Percentiles rank a stretch among this genome's conserved stretches.
phyloP scores from a whole-genome alignment of 169 alveolate species.

The Cryptosporidium ubiquitum region DNA sequence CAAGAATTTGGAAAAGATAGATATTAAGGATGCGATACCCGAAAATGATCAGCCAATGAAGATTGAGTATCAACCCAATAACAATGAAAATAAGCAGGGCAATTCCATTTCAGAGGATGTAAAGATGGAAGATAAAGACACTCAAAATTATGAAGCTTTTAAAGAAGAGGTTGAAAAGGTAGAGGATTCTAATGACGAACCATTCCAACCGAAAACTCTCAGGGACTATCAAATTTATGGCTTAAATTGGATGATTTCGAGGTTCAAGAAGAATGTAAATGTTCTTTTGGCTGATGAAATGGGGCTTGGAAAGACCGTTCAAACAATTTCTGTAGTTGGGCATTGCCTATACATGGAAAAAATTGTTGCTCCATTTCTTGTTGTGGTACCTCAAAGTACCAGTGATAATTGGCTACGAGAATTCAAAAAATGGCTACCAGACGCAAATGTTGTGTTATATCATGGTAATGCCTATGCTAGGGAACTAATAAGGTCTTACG shows the following conservation, averaged over 20 bases:
- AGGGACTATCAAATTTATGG: constrained; percentile 95
- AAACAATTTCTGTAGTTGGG: constrained; percentile 92
- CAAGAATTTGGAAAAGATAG: constrained; percentile 53
- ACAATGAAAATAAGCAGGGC: neutral
- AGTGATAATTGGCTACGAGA: constrained; percentile 96
- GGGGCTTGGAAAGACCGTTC: constrained; percentile 96
- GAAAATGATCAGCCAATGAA: neutral
- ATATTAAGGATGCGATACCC: constrained; percentile 6
- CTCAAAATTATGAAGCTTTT: no score
- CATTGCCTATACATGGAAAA: constrained; percentile 87
- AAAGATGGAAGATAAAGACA: neutral
- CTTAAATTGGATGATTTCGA: constrained; percentile 94
- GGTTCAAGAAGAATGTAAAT: constrained; percentile 93
- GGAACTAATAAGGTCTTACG: constrained; percentile 86
- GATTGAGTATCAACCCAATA: neutral
- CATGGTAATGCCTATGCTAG: constrained; percentile 93
- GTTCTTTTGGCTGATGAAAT: constrained; percentile 95
- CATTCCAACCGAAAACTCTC: constrained; percentile 78
- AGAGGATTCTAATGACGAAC: neutral
- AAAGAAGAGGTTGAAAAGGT: neutral
- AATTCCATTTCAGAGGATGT: neutral
- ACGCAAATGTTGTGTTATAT: constrained; percentile 91
- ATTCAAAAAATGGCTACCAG: constrained; percentile 92
- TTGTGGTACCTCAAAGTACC: constrained; percentile 96
- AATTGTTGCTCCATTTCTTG: constrained; percentile 90